Evolutionary conservation across 495 filamentous ascomycete genomes (phyloP), one percentile per base, ranked within the genome.

Genomic region (Aspergillus campestris): DNA sequence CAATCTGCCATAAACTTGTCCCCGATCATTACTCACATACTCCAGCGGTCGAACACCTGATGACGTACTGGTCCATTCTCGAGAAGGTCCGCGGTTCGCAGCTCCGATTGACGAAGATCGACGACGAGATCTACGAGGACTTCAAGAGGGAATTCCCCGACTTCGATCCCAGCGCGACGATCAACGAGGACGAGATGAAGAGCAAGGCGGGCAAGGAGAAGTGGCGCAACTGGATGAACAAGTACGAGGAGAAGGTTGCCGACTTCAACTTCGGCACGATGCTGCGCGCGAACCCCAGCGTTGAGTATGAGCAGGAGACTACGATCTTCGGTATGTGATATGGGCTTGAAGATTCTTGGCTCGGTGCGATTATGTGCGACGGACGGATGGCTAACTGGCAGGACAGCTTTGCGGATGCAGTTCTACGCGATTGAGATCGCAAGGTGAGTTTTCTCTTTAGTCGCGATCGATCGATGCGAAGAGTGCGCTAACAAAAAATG

Each of bases 221-320:
- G 65, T 99, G 92, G 92, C 82, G 92, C 48, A 85, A 84, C 49
- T 99, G 95, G 71, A 85, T 97, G 77, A 89, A 84, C 73, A 69
- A 77, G 58, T 99, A 92, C 64, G 88, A 96, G 68, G 87, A 94
- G 68, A 89, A 79, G 67, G 72, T 99, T 15, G 81, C 88, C 42
- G 94, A 97, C 64, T 99, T 81, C 75, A 99, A 95, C 72, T 99
- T 96, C 66, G 92, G 92, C 38, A 95, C 92, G 5, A 86, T 99
- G 73, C 50, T 99, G 53, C 77, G 92, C 27, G 69, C 77, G 37
- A 87, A 81, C 58, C 77, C 90, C 8, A 85, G 83, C 55, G 74
- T 53, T 30, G 94, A 97, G 62, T 96, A 96, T 58, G 84, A 83
- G 30, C 72, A 92, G 67, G 77, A 94, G 37, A 88, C 82, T 48